A percentile compares a stretch with the other conserved stretches of the same genome.
Evolutionary conservation across 768 basidiomycete species (phyloP).

Genomic region (Polyporus arcularius): DNA sequence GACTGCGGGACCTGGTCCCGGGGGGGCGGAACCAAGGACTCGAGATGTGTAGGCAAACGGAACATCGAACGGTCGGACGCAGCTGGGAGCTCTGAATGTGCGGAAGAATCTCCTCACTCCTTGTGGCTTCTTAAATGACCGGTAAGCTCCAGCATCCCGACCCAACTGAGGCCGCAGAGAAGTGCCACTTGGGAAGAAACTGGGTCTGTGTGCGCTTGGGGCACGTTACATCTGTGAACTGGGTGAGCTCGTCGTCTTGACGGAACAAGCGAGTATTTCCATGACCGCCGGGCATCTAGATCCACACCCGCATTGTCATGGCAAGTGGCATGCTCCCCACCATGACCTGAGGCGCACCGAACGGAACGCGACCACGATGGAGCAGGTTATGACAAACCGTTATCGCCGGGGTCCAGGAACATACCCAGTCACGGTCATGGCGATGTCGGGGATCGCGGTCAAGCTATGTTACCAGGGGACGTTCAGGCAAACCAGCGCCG

Average conservation of each 20-base stretch:
- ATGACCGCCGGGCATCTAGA: slow-evolving; percentile 3
- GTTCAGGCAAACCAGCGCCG: no score
- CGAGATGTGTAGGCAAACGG: slow-evolving; percentile 62
- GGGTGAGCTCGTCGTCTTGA: not conserved
- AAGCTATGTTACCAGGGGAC: not conserved
- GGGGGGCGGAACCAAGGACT: slow-evolving; percentile 58
- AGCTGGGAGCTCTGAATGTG: slow-evolving; percentile 12
- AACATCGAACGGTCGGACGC: slow-evolving; percentile 31
- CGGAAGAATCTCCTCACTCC: slow-evolving; percentile 14
- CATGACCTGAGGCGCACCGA: not conserved
- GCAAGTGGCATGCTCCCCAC: not conserved
- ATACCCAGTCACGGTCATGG: slow-evolving; percentile 4
- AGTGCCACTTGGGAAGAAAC: slow-evolving; percentile 12
- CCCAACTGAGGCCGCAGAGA: slow-evolving; percentile 17
- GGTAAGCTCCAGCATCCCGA: slow-evolving; percentile 14
- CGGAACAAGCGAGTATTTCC: slow-evolving; percentile 4
- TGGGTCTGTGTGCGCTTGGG: slow-evolving; percentile 1
- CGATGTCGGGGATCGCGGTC: slow-evolving; percentile 17
- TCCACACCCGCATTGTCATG: slow-evolving; percentile 15
- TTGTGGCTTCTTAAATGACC: slow-evolving; percentile 15
- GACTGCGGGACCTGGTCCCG: slow-evolving; percentile 42
- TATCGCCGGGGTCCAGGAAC: slow-evolving; percentile 14
- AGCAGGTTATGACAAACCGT: not conserved
- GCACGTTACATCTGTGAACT: not conserved
- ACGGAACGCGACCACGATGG: not conserved